Evolutionary conservation across 345 rosid species (phyloP), one percentile per base, ranked within the genome.

Genomic region (Hypericum androsaemum): DNA sequence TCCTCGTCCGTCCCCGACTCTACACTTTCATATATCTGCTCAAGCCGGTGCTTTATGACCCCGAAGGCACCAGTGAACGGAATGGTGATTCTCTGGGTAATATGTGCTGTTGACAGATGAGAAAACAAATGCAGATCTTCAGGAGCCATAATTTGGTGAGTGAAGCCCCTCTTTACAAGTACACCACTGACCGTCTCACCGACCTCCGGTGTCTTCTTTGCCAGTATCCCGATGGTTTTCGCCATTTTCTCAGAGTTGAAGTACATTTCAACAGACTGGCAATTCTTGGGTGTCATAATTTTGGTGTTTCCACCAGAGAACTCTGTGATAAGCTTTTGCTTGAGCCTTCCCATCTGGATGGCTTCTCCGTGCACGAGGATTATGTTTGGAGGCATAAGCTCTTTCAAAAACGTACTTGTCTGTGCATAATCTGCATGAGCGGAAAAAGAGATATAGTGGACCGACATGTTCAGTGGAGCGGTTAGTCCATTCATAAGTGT

Each of bases 401-500:
- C 98, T 61, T 71, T 87, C 71, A 90, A 69, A 63, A 90, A 90
- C 1, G 92, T 71, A 56, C 98, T 90, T 6, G 98, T 90, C 83
- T 90, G 95, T 13, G 95, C 92, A 51, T 80, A 90, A 71, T 90
- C 98, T 0, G 96, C 96, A 42, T 90, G 96, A 52, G 98, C 98
- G 50, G 95, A 87, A 72, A 87, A 90, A 0, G 98, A 84, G 39
- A 90, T 82, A 66, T 87, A 84, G 73, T 90, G 98, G 41, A 90
- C 95, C 62, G 77, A 81, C 98, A 90, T 84, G 74, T 77, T 74
- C 39, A 87, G 81, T 47, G 95, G 96, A 28, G 98, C 87, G 8
- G 75, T 57, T 12, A 90, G 89, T 59, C 98, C 96, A 59, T 87
- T 90, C 96, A 84, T 79, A 55, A 90, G 89, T 3, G 92, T 82